Evolutionary conservation across 176 grass and related monocot species (phyloP), one percentile per base, ranked within the genome.

Genomic region (Juncus effusus): DNA sequence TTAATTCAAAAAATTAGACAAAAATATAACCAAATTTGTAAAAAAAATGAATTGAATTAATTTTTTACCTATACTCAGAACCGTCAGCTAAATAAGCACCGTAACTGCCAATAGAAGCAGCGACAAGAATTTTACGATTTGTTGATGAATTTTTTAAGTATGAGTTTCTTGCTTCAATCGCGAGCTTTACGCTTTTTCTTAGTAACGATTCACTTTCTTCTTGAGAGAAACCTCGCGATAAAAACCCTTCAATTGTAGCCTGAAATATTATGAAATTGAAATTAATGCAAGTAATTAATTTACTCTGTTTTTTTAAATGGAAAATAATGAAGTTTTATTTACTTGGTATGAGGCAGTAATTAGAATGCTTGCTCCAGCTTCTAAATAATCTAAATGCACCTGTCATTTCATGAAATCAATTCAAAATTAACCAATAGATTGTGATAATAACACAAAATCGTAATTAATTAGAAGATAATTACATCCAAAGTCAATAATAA

Each of bases 1-100:
- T 42, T 39, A 64, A 14, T 66, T 14, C 10, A 61, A 47, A 44
- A 67, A 65, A 7, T 28, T 54, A 51, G 59, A 50, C 16, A 28
- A 28, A 28, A 28, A 28, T 28, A 70, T 42, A 44, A 74, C 8
- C 14, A 64, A 60, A 53, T 56, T 38, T 36, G 13, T 7, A 76
- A 47, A 11, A 2, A 61, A 52, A 19, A 10, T 54, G 49, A 52
- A 7, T 52, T 52, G 49, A 7, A 28, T 28, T 52, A 8, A 12
- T 52, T 52, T 52, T 10, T 13, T 10, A 84, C 82, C 64, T 84
- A 59, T 84, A 84, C 16, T 84, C 82, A 53, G 82, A 84, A 42
- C 82, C 82, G 71, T 84, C 82, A 11, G 82, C 82, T 41, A 84
- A 76, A 60, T 79, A 84, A 54, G 82, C 82, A 59, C 82, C 82